phyloP scores from a whole-genome alignment of 1,284 basidiomycete species.

The Pseudozyma flocculosa region DNA sequence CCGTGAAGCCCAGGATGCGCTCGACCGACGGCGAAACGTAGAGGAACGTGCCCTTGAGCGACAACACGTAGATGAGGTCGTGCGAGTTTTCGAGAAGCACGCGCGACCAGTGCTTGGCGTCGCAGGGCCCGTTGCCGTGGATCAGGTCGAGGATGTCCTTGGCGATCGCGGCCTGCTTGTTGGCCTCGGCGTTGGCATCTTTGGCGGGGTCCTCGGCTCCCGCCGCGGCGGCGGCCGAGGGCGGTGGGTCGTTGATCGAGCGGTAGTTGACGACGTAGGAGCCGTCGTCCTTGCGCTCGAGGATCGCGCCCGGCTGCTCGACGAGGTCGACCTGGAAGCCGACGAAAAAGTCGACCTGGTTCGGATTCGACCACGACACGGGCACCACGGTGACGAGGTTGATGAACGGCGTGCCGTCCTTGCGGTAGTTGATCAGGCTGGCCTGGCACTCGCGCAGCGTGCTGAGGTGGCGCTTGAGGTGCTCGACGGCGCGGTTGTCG shows the following conservation, averaged over 20 bases:
- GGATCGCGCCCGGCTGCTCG: conserved; percentile 79
- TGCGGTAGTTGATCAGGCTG: conserved; percentile 81
- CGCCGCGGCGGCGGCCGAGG: neutral
- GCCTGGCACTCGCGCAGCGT: conserved; percentile 68
- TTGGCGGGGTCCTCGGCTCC: conserved; percentile 17
- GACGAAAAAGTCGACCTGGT: conserved; percentile 75
- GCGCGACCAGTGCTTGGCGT: conserved; percentile 45
- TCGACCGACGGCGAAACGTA: conserved; percentile 71
- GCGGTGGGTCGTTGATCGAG: conserved; percentile 36
- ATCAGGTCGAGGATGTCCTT: conserved; percentile 37
- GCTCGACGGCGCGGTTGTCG: conserved; percentile 69
- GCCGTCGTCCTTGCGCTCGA: conserved; percentile 60
- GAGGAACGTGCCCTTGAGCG: conserved; percentile 87
- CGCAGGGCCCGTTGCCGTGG: conserved; percentile 30
- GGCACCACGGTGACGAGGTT: conserved; percentile 59
- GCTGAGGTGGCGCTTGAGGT: conserved; percentile 40
- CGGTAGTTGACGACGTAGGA: conserved; percentile 52
- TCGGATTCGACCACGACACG: conserved; percentile 65
- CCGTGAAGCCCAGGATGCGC: conserved; percentile 47
- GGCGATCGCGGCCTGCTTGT: conserved; percentile 32
- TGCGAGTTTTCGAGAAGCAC: conserved; percentile 48
- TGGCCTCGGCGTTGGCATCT: conserved; percentile 28
- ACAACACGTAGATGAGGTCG: conserved; percentile 86
- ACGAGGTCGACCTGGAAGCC: conserved; percentile 73
- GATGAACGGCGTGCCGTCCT: conserved; percentile 76